Evolutionary conservation across 75 land plant species (phyloP).

Genomic region (Pinus tabuliformis): DNA sequence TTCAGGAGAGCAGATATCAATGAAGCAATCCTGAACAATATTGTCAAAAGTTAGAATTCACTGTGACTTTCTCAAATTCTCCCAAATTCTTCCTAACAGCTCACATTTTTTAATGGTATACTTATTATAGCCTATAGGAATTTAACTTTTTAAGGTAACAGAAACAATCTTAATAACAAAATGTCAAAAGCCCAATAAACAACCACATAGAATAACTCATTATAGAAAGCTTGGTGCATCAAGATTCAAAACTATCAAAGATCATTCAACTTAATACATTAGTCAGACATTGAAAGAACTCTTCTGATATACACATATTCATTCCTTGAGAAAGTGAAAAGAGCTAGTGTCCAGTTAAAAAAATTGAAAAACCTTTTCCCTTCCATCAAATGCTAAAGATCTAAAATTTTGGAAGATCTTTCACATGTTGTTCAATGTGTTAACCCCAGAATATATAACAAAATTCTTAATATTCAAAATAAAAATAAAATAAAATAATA

Average conservation of each 20-base stretch:
- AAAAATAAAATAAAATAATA: not conserved
- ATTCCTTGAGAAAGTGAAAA: too few species aligned
- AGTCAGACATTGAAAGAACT: too few species aligned
- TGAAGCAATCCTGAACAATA: conserved; percentile 75
- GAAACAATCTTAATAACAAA: not conserved
- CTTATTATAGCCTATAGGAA: conserved; percentile 3
- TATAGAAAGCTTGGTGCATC: not conserved
- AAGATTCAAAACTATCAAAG: not conserved
- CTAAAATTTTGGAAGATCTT: not conserved
- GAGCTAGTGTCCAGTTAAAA: too few species aligned
- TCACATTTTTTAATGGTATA: not conserved
- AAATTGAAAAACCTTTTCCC: too few species aligned
- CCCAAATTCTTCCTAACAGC: not conserved
- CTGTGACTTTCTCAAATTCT: not conserved
- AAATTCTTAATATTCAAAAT: not conserved
- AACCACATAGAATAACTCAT: not conserved
- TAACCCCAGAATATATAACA: not conserved
- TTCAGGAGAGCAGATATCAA: conserved; percentile 89
- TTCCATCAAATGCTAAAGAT: too few species aligned
- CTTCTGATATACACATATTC: too few species aligned
- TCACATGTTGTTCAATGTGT: not conserved
- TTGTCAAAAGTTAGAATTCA: conserved; percentile 4
- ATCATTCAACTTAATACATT: not conserved
- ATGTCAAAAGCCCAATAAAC: not conserved
- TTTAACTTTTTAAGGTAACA: not conserved